A percentile compares a stretch with the other conserved stretches of the same genome.
Evolutionary conservation across 2,329 filamentous ascomycete genomes (phyloP).

Genomic region (Clarireedia homoeocarpa): DNA sequence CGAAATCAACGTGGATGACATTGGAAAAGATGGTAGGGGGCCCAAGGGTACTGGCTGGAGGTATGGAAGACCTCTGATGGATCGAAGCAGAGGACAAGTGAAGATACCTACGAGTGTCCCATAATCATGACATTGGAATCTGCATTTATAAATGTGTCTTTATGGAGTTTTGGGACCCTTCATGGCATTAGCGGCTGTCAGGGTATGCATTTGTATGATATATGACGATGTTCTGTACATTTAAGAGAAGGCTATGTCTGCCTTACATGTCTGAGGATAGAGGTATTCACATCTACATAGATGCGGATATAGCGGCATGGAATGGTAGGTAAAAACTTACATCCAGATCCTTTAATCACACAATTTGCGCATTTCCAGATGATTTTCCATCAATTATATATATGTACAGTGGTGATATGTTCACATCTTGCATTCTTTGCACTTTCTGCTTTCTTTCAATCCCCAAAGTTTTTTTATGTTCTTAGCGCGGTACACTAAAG

Average conservation of each 20-base stretch:
- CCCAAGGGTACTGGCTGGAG: constrained; percentile 49
- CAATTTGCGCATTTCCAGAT: too few species aligned
- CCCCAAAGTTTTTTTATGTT: not conserved
- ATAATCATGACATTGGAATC: constrained; percentile 8
- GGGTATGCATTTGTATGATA: not conserved
- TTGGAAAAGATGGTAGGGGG: constrained; percentile 46
- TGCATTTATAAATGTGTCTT: constrained; percentile 2
- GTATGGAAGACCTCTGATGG: constrained; percentile 55
- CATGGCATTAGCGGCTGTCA: constrained; percentile 7
- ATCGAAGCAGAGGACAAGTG: constrained; percentile 54
- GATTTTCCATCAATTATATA: too few species aligned
- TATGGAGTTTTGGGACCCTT: constrained; percentile 5
- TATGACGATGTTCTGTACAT: not conserved
- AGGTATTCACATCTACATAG: too few species aligned
- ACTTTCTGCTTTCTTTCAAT: not conserved
- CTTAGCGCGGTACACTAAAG: not conserved
- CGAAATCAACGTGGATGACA: constrained; percentile 48
- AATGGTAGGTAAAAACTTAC: too few species aligned
- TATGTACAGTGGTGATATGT: too few species aligned
- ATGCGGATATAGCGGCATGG: too few species aligned
- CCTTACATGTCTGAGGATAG: too few species aligned
- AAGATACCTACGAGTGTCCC: constrained; percentile 58
- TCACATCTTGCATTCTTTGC: not conserved
- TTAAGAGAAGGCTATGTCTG: not conserved
- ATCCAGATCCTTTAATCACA: too few species aligned